Base-by-base conservation (phyloP, 371 early-diverging fungal species). In the Apophysomyces sp. region DNA sequence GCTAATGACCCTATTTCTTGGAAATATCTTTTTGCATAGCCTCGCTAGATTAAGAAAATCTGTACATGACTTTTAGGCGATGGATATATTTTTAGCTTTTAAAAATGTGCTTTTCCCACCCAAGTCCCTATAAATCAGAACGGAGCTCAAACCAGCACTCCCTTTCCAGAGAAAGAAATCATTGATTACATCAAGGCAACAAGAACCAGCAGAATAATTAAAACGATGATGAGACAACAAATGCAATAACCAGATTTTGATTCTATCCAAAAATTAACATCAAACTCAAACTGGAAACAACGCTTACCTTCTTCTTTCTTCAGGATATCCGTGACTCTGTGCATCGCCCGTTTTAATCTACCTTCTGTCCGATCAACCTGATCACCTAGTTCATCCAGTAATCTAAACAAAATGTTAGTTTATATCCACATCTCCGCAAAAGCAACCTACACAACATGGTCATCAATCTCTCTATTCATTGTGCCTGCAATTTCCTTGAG, bases 401-500 rank as follows among this genome's bases (percentile, higher is more conserved):
- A 52, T 49, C 85, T 81, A 16, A 60, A 52, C 4, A 51, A 31
- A 24, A n/a, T 52, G 55, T 26, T 29, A 58, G 9, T 18, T 21
- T n/a, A 21, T 26, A 57, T 30, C 26, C 3, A 31, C 31, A 12
- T 53, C 52, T 41, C n/a, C 27, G 3, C 8, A 57, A 29, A 9
- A 27, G 12, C 13, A 31, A 67, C 76, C 51, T 71, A 83, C 83
- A 80, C 66, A 37, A 71, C 81, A 61, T 87, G 87, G 49, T 87
- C 85, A 32, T 83, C 82, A 8, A 87, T 71, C 55, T 87, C 87
- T 61, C 60, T 40, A 52, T 85, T 77, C 85, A 87, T 84, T 0
- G 84, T 84, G 7, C 84, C 77, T 31, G 87, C 87, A 62, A 87
- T 87, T 44, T 83, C 87, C 44, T 84, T 79, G 55, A 87, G 77